Conservation (phyloP, 139 green algal species). For the Pycnococcus provasolii region DNA sequence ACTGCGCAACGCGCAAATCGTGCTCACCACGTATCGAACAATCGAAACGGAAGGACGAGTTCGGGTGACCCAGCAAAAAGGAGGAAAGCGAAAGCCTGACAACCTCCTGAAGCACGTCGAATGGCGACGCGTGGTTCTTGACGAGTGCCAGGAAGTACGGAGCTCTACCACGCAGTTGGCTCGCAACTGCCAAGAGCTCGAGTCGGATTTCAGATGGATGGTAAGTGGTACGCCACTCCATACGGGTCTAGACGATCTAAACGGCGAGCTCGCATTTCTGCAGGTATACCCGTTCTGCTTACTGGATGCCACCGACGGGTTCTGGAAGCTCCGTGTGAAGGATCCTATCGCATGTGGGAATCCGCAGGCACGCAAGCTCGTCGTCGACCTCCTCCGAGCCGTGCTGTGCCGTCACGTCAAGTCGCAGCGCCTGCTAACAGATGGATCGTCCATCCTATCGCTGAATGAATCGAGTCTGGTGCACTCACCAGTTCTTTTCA, state of each 20-base stretch:
- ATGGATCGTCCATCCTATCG: too few species aligned
- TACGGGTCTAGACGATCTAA: constrained; percentile 69
- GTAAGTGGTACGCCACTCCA: constrained; percentile 77
- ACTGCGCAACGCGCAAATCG: constrained; percentile 58
- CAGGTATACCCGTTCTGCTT: constrained; percentile 23
- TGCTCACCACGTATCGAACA: constrained; percentile 73
- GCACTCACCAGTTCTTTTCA: too few species aligned
- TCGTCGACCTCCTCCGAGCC: constrained; percentile 43
- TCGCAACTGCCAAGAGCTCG: not conserved
- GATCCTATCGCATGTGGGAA: not conserved
- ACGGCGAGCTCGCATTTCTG: constrained; percentile 76
- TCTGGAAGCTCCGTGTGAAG: not conserved
- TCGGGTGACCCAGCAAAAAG: too few species aligned
- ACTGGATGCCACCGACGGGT: not conserved
- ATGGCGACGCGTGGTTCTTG: constrained; percentile 81
- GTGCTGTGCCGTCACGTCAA: constrained; percentile 80
- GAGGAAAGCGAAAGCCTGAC: too few species aligned
- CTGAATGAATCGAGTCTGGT: too few species aligned
- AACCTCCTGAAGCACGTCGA: constrained; percentile 57
- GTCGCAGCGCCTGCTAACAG: constrained; percentile 28
- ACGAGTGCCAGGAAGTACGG: constrained; percentile 81
- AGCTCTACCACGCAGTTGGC: not conserved
- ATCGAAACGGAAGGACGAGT: too few species aligned
- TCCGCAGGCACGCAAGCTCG: constrained; percentile 15
- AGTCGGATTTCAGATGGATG: constrained; percentile 8